phyloP scores from a whole-genome alignment of 2,329 filamentous ascomycete species.

The Sporothrix globosa region DNA sequence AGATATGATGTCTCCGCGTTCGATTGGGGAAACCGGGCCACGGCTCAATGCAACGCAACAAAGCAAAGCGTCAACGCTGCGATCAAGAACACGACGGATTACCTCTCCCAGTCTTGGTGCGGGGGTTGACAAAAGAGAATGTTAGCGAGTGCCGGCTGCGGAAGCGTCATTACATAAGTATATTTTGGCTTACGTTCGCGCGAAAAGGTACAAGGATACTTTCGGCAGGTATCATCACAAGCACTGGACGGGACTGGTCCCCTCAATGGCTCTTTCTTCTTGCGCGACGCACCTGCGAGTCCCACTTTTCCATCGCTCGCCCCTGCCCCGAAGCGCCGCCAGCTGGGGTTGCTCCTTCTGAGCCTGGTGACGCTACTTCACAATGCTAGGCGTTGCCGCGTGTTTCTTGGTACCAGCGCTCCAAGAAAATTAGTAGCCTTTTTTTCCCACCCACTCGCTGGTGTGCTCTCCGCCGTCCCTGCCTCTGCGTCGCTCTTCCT shows the following conservation, averaged over 20 bases:
- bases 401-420: constrained; percentile 19
- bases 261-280: constrained; percentile 16
- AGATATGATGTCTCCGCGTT: neutral
- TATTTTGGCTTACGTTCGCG: neutral
- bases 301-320: constrained; percentile 32
- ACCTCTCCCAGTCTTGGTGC: constrained; percentile 14
- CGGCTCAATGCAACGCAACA: constrained; percentile 3
- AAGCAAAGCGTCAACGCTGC: constrained; percentile 13
- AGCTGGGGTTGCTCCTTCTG: constrained; percentile 14
- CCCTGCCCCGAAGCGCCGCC: constrained; percentile 34
- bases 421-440: constrained; percentile 22
- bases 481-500: constrained; percentile 12
- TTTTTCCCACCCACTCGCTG: constrained; percentile 20
- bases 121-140: constrained; percentile 11
- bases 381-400: constrained; percentile 16
- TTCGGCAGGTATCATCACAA: constrained; percentile 17
- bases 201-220: constrained; percentile 18
- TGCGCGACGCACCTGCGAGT: constrained; percentile 22
- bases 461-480: constrained; percentile 25
- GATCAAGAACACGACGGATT: neutral
- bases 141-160: constrained; percentile 28
- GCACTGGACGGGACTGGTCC: neutral
- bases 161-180: neutral
- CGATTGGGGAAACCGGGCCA: neutral
- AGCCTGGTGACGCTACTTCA: constrained; percentile 14